Percentiles rank a stretch among this genome's conserved stretches.
Evolutionary conservation across 2,329 filamentous ascomycete genomes (phyloP).

Genomic region (Cercospora sojina): DNA sequence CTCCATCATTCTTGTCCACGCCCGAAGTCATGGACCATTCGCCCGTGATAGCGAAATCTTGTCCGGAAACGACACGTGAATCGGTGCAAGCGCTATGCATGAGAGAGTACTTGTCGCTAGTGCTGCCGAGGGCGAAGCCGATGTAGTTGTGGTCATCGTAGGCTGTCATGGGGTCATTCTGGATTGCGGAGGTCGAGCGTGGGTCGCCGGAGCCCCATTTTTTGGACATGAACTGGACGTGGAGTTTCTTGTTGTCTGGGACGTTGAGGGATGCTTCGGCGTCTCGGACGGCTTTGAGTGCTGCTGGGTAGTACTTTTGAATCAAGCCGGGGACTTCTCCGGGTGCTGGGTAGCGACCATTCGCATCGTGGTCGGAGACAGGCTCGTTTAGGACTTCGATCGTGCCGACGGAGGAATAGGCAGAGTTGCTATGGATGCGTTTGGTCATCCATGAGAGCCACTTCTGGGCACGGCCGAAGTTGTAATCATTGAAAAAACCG

Average conservation of each 20-base stretch:
- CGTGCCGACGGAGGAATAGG: constrained; percentile 13
- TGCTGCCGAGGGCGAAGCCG: constrained; percentile 4
- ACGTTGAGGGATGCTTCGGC: constrained; percentile 12
- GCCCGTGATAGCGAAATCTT: constrained; percentile 16
- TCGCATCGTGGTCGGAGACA: constrained; percentile 10
- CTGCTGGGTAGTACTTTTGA: constrained; percentile 12
- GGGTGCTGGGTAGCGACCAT: constrained; percentile 6
- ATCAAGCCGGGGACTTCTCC: constrained; percentile 12
- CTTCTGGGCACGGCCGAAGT: constrained; percentile 15
- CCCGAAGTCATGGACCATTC: constrained; percentile 16
- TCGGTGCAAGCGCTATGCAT: constrained; percentile 18
- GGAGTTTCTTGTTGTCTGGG: constrained; percentile 7
- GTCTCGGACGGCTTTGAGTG: constrained; percentile 14
- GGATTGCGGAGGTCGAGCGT: constrained; percentile 4
- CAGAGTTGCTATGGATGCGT: constrained; percentile 14
- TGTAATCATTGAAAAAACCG: constrained; percentile 16
- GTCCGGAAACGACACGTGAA: constrained; percentile 1
- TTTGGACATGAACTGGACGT: constrained; percentile 17
- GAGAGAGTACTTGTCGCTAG: constrained; percentile 4
- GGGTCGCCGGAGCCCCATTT: constrained; percentile 17
- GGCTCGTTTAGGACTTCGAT: constrained; percentile 20
- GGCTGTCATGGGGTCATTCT: constrained; percentile 11
- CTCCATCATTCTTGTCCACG: constrained; percentile 8
- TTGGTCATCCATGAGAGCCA: constrained; percentile 19
- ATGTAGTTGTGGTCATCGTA: constrained; percentile 22